Evolutionary conservation across 495 filamentous ascomycete genomes (phyloP), one percentile per base, ranked within the genome.

Genomic region (Aspergillus coremiiformis): DNA sequence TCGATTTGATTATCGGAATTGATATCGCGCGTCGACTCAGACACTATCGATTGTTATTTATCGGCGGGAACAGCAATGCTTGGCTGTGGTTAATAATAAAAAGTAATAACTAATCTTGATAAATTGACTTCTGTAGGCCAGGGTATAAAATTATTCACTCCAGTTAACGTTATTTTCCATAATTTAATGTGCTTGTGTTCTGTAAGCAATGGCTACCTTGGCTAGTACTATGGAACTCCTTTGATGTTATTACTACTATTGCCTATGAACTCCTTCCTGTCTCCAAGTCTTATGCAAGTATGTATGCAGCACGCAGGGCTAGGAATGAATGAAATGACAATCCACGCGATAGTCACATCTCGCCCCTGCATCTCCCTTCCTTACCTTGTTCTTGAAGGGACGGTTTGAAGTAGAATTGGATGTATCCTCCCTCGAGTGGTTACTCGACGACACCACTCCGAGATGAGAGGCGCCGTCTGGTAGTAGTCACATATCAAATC

Each of bases 1-100:
- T 41, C 17, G 37, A 41, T 21, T 27, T 41, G 37, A 41, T 41
- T 41, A 41, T 41, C 37, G 37, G 37, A 41, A 41, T 41, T 17
- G 37, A 15, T 41, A 41, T 41, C 37, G 37, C 37, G 37, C 37
- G 37, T 41, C 37, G n/a, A 20, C 37, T 41, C 37, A 17, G 37
- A 41, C 11, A 41, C 37, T 41, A 41, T 41, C 37, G 37, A 41
- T 41, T 41, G 37, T 41, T 41, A 41, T 41, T 41, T 41, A 41
- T 41, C 37, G 37, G 37, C 37, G 17, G 19, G 17, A 41, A 41
- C 32, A 35, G 37, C 19, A 41, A 41, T 41, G 37, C 37, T 41
- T 41, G 37, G 37, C 37, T 12, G 6, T 20, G 37, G 37, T 41
- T 41, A 41, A 20, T 41, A 41, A 41, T 41, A 19, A 19, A 41